Base-by-base conservation (phyloP, 768 basidiomycete species). In the Pluteus cervinus region DNA sequence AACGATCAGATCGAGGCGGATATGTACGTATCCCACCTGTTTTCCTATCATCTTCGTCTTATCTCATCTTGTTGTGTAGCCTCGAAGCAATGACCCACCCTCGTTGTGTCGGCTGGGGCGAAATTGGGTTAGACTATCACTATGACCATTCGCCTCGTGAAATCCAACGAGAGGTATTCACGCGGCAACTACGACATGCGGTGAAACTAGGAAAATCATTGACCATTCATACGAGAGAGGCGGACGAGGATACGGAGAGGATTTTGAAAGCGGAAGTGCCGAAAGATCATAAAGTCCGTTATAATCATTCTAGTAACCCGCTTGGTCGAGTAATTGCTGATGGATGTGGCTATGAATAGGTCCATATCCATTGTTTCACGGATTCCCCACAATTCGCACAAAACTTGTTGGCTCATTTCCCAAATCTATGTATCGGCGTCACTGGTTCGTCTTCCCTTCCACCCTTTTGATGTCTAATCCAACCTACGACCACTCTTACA, bases 341-440 rank as follows among this genome's bases (percentile, higher is more conserved):
- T 11, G 11, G 20, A 8, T 39, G 12, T 29, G n/a, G 10, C 9
- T 8, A 26, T 8, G 16, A 8, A 4, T 42, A 86, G 80, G 80
- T 92, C 20, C 89, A 92, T 49, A 68, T 93, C 4, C 90, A 92
- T 46, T 93, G 89, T 52, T 92, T 86, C 57, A 90, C 88, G 2
- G 88, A 91, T 54, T 66, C 81, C 0, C 86, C 86, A 1, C 78
- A 66, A 14, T 81, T 90, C 46, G 89, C 81, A 0, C 65, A 65
- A 25, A 70, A 81, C 3, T 65, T 93, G 11, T 65, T 91, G 1
- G 75, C 73, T 11, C 73, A 86, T 47, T 92, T 90, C 54, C 76
- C 84, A 0, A 87, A 90, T 52, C 73, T 89, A 10, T 82, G 73
- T 53, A 87, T 91, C 33, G 89, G 89, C 3, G 75, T 92, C 33